Evolutionary conservation across 2,329 filamentous ascomycete species (phyloP).

Genomic region (Leptoxyphium fumago): DNA sequence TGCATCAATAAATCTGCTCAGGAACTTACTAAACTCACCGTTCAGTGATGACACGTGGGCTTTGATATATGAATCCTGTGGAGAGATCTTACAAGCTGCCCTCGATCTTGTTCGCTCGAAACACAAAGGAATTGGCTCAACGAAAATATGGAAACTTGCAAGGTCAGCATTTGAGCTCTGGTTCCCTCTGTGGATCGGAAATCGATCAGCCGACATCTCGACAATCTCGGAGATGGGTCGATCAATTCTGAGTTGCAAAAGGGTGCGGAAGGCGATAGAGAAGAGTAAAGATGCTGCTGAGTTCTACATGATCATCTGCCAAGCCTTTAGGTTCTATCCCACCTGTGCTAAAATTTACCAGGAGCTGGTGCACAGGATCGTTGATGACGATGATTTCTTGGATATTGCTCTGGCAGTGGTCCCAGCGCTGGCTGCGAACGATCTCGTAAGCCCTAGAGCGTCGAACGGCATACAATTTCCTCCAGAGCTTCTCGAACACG

Average conservation of each 20-base stretch:
- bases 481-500: not conserved
- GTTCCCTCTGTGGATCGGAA: slow-evolving; percentile 7
- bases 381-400: too few species aligned
- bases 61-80: not conserved
- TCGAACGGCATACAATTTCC: too few species aligned
- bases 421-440: too few species aligned
- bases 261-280: not conserved
- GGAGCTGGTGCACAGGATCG: not conserved
- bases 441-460: not conserved
- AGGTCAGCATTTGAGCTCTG: slow-evolving; percentile 8
- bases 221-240: not conserved
- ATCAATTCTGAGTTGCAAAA: not conserved
- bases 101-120: slow-evolving; percentile 1
- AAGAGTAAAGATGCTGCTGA: not conserved
- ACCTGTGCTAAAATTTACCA: not conserved
- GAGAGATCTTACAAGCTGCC: slow-evolving; percentile 1
- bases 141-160: slow-evolving; percentile 8
- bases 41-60: not conserved
- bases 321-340: not conserved
- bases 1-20: not conserved
- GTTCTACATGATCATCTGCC: not conserved
- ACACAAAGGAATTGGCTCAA: not conserved
- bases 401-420: too few species aligned
- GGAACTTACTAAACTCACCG: not conserved
- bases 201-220: slow-evolving; percentile 1